phyloP scores from a whole-genome alignment of 2,329 filamentous ascomycete species.

The Aureobasidium sp. region DNA sequence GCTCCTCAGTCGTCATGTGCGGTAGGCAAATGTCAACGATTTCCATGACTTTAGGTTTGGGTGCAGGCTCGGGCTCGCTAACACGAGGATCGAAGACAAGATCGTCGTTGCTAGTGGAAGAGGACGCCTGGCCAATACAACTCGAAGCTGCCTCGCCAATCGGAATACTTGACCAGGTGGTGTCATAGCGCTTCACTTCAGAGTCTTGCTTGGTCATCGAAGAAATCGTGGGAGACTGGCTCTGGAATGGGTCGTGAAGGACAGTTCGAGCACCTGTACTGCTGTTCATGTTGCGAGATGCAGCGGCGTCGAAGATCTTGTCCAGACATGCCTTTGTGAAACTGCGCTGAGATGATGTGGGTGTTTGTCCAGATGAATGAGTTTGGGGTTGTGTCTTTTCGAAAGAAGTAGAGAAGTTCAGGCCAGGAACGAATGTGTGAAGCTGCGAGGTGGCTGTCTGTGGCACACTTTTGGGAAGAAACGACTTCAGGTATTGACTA shows the following conservation, averaged over 20 bases:
- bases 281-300: neutral
- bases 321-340: slow-evolving; percentile 22
- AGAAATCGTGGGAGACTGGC: neutral
- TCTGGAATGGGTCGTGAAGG: slow-evolving; percentile 24
- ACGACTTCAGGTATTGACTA: neutral
- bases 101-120: neutral
- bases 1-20: slow-evolving; percentile 1
- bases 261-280: slow-evolving; percentile 17
- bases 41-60: neutral
- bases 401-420: neutral
- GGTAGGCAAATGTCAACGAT: neutral
- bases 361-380: neutral
- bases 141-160: neutral
- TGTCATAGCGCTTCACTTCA: neutral
- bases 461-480: neutral
- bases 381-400: neutral
- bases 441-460: neutral
- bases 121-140: neutral
- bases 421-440: neutral
- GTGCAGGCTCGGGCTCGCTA: slow-evolving; percentile 10
- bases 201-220: neutral
- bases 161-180: neutral
- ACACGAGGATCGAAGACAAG: neutral
- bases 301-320: slow-evolving; percentile 13
- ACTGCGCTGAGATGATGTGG: slow-evolving; percentile 5